These are phyloP conservation scores for Zygosaccharomyces pseudorouxii DNA, from an alignment of 805 yeast genomes.

Conservation along the genomic window DNA sequence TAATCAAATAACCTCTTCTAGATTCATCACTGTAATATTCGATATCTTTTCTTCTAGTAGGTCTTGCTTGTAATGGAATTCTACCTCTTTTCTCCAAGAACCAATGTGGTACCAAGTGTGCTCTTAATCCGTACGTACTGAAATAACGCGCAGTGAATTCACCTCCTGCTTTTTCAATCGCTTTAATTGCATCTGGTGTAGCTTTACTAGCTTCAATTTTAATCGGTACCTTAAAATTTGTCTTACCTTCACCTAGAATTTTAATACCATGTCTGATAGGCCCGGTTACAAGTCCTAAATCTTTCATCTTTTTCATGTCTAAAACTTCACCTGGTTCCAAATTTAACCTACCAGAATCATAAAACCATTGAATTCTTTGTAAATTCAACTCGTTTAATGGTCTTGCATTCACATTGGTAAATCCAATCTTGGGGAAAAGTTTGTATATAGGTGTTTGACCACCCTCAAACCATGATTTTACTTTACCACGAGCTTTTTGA, in stretches of 20 bases:
- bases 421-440: slow-evolving; percentile 84
- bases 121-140: slow-evolving; percentile 61
- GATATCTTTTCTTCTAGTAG: slow-evolving; percentile 75
- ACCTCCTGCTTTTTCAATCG: slow-evolving; percentile 71
- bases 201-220: slow-evolving; percentile 82
- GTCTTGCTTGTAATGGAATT: slow-evolving; percentile 80
- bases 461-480: slow-evolving; percentile 95
- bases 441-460: slow-evolving; percentile 93
- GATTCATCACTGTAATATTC: slow-evolving; percentile 67
- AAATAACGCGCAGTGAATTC: slow-evolving; percentile 68
- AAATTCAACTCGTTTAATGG: slow-evolving; percentile 59
- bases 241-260: slow-evolving; percentile 63
- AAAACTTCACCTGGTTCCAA: slow-evolving; percentile 57
- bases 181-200: slow-evolving; percentile 62
- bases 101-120: slow-evolving; percentile 71
- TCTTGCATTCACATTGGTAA: slow-evolving; percentile 57
- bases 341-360: slow-evolving; percentile 59
- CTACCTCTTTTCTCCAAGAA: slow-evolving; percentile 68
- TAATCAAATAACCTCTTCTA: slow-evolving; percentile 69
- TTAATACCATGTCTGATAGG: slow-evolving; percentile 74
- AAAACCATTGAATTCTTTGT: slow-evolving; percentile 63
- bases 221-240: slow-evolving; percentile 51
- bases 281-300: slow-evolving; percentile 69
- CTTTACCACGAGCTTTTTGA: slow-evolving; percentile 91
- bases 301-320: slow-evolving; percentile 71